Percentiles rank a stretch among this genome's conserved stretches.
Evolutionary conservation across 192 early-diverging fungal species (phyloP).

Genomic region (Funneliformis mosseae): DNA sequence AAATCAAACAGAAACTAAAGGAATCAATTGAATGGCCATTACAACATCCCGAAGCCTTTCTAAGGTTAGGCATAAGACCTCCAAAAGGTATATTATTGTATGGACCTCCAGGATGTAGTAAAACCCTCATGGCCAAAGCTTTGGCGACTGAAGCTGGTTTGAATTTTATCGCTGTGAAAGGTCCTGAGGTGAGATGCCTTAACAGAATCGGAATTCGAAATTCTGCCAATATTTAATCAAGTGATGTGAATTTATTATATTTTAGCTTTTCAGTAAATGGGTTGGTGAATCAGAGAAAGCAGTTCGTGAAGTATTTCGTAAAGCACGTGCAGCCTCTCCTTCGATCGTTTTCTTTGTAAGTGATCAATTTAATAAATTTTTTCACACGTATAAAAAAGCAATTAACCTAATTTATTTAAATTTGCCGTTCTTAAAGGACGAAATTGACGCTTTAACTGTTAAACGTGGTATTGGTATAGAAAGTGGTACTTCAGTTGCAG

Average conservation of each 20-base stretch:
- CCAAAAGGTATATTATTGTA: slow-evolving; percentile 98
- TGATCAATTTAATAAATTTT: background rate
- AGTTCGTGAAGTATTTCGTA: slow-evolving; percentile 90
- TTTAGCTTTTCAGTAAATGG: slow-evolving; percentile 99
- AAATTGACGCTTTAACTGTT: slow-evolving; percentile 95
- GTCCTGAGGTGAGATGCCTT: slow-evolving; percentile 78
- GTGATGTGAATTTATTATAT: background rate
- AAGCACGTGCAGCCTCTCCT: slow-evolving; percentile 91
- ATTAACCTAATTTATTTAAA: background rate
- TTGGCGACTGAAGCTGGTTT: slow-evolving; percentile 93
- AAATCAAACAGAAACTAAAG: slow-evolving; percentile 87
- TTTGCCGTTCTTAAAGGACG: slow-evolving; percentile 62
- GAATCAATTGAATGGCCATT: slow-evolving; percentile 99
- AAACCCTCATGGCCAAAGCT: slow-evolving; percentile 97
- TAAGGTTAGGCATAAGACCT: slow-evolving; percentile 85
- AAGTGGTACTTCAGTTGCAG: slow-evolving; percentile 81
- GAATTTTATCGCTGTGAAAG: slow-evolving; percentile 98
- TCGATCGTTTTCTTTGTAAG: slow-evolving; percentile 97
- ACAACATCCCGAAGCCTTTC: slow-evolving; percentile 91
- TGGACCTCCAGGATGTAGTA: slow-evolving; percentile 97
- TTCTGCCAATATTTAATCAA: background rate
- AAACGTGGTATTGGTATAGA: slow-evolving; percentile 67
- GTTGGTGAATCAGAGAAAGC: slow-evolving; percentile 99
- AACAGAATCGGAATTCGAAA: background rate
- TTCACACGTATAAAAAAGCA: background rate